Percentiles rank a stretch among this genome's conserved stretches.
phyloP scores from a whole-genome alignment of 441 rosid genomes.

The Syzygium malaccense region DNA sequence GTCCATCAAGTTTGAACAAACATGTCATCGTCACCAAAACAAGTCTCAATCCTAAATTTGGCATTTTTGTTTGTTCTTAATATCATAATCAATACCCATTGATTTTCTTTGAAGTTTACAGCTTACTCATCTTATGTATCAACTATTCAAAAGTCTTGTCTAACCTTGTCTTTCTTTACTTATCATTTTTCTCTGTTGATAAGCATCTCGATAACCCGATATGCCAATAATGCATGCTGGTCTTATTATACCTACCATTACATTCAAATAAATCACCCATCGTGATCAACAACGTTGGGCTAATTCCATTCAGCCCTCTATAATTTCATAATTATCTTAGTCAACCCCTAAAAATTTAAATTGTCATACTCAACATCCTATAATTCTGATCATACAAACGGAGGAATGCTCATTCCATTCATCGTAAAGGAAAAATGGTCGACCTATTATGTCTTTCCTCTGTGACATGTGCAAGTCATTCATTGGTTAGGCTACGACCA shows the following conservation, averaged over 20 bases:
- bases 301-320: conserved; percentile 24
- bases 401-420: background rate
- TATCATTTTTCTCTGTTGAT: background rate
- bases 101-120: background rate
- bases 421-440: background rate
- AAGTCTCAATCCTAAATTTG: background rate
- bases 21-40: background rate
- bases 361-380: background rate
- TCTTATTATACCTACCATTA: background rate
- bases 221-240: conserved; percentile 44
- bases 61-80: background rate
- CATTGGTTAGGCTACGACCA: background rate
- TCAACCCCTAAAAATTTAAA: background rate
- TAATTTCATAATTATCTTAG: background rate
- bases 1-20: background rate
- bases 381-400: background rate
- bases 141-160: background rate
- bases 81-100: background rate
- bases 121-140: background rate
- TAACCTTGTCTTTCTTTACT: conserved; percentile 12
- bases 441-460: background rate
- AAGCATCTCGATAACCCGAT: conserved; percentile 4
- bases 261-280: background rate
- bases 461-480: background rate
- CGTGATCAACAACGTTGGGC: conserved; percentile 37